Evolutionary conservation across 352 stramenopile species (phyloP).

Genomic region (Pythium brachiatum): DNA sequence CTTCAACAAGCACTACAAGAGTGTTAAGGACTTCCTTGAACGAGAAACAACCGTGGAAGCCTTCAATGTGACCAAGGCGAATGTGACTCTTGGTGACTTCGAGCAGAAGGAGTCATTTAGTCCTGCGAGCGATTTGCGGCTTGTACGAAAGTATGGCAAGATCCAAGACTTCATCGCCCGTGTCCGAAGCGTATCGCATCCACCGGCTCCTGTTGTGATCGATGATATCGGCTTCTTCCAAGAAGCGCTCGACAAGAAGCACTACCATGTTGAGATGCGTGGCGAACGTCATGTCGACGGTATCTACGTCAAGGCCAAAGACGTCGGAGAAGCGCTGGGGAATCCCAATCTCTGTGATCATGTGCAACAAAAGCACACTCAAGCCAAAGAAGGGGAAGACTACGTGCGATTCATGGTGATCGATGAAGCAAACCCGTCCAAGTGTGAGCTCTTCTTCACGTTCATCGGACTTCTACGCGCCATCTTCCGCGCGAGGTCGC

Average conservation of each 20-base stretch:
- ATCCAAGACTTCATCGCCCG: conserved; percentile 5
- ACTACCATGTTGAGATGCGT: conserved; percentile 10
- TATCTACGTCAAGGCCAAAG: conserved; percentile 10
- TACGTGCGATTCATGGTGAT: neutral
- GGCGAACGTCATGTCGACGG: neutral
- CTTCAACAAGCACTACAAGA: conserved; percentile 6
- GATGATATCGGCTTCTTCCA: conserved; percentile 2
- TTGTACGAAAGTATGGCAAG: conserved; percentile 3
- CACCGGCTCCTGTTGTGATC: neutral
- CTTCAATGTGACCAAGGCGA: neutral
- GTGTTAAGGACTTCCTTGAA: neutral
- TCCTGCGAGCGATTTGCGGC: conserved; percentile 2
- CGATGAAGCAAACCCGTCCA: neutral
- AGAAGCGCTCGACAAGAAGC: neutral
- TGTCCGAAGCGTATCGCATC: neutral
- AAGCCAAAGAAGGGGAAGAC: neutral
- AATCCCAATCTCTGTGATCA: neutral
- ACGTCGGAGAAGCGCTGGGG: neutral
- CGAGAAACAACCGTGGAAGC: neutral
- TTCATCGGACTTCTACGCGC: conserved; percentile 3
- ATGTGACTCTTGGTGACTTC: conserved; percentile 1
- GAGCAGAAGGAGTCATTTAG: neutral
- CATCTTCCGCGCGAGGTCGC: neutral
- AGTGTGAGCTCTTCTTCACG: neutral
- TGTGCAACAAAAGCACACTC: neutral